Conservation (phyloP, 2,329 filamentous ascomycete species). For the Pyricularia sp. region DNA sequence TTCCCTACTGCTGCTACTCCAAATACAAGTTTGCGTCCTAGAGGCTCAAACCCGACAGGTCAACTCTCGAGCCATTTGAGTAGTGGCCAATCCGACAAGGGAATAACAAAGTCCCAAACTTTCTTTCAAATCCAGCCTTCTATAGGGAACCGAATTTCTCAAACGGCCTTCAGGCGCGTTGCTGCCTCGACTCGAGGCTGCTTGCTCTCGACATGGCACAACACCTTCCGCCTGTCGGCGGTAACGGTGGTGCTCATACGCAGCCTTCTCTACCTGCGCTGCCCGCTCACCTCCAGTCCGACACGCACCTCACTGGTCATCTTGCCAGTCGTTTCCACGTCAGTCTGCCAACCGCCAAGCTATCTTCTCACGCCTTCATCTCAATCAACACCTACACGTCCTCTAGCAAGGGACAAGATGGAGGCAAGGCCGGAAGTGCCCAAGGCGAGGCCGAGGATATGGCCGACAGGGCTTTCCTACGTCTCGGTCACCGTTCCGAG, state of each 20-base stretch:
- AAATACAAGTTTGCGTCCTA: background rate
- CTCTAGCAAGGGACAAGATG: constrained; percentile 78
- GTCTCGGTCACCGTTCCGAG: constrained; percentile 77
- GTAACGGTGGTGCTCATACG: constrained; percentile 51
- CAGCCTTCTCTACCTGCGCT: constrained; percentile 81
- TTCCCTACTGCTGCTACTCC: background rate
- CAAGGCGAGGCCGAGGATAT: constrained; percentile 88
- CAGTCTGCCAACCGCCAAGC: constrained; percentile 69
- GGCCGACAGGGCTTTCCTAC: constrained; percentile 71
- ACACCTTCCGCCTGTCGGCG: constrained; percentile 37
- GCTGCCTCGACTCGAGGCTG: background rate
- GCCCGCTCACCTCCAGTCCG: constrained; percentile 61
- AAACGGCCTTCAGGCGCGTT: constrained; percentile 1
- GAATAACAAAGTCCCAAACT: background rate
- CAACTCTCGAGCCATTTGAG: background rate
- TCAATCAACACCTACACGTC: constrained; percentile 91
- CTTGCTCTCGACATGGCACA: constrained; percentile 42
- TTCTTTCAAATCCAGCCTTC: background rate
- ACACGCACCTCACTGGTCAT: constrained; percentile 62
- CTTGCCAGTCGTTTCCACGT: constrained; percentile 86
- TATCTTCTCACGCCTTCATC: constrained; percentile 86
- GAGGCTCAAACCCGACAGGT: background rate
- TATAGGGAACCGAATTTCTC: background rate
- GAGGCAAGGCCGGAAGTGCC: constrained; percentile 79
- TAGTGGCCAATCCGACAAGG: background rate